Evolutionary conservation across 108 stramenopile genomes (phyloP), one percentile per base, ranked within the genome.

Genomic region (Nitzschia palea): DNA sequence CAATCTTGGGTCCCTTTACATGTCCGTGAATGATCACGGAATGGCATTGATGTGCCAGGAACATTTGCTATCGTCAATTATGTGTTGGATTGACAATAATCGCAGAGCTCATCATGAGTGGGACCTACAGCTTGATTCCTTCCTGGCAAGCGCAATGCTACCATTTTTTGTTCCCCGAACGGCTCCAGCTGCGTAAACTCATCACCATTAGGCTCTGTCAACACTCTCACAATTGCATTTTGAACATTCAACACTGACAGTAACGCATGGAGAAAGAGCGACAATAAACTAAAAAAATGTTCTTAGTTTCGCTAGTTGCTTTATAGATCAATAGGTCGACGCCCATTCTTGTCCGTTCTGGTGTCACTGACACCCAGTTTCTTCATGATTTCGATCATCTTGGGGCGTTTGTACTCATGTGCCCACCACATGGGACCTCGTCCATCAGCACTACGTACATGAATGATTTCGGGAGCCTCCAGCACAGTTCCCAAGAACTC

Each of bases 401-500:
- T 56, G 20, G 62, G 55, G 27, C 80, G 75, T 47, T 84, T 82
- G 71, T 80, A 78, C 57, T 95, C 95, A 68, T 89, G 77, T 18
- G 95, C 91, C 95, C 95, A 95, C 76, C 80, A 95, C 86, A 93
- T 88, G 0, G 90, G 88, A 23, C 83, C 83, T 44, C 83, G 76
- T 22, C 81, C 83, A 57, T 88, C 81, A 4, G 43, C 60, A 60
- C 82, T 84, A 26, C 92, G 80, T 29, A 85, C 26, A 57, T 93
- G 89, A 29, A 80, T 83, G 31, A 73, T 35, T 14, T 59, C 55
- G 33, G 95, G 95, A 32, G 75, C n/a, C 32, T 68, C 55, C 15
- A 68, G 29, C 22, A 93, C 40, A 17, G 85, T 35, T 25, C 50
- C 60, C 20, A 71, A 44, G 23, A 93, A 65, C 22, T 79, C 73